phyloP scores from a whole-genome alignment of 768 basidiomycete species.

The Cytidiella melzeri region DNA sequence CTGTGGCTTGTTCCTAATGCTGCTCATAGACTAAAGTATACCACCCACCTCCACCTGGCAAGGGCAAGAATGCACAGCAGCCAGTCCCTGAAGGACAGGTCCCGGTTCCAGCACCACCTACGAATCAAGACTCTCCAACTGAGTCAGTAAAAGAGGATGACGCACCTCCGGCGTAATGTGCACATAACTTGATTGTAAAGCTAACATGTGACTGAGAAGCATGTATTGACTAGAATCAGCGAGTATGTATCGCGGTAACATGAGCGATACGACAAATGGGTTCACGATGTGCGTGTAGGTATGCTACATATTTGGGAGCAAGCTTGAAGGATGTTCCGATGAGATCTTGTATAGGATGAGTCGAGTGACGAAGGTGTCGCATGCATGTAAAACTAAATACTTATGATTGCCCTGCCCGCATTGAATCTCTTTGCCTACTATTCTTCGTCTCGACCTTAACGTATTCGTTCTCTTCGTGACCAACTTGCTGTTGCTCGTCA shows the following conservation, averaged over 20 bases:
- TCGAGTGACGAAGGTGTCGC: neutral
- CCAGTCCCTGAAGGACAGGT: slow-evolving; percentile 15
- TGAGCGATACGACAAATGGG: too few species aligned
- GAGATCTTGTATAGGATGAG: neutral
- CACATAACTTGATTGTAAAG: too few species aligned
- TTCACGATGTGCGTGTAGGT: neutral
- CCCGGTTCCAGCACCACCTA: slow-evolving; percentile 3
- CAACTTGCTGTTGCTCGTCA: slow-evolving; percentile 23
- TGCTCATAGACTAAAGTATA: slow-evolving; percentile 64
- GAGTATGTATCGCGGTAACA: too few species aligned
- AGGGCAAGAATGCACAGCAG: slow-evolving; percentile 50
- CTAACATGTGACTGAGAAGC: too few species aligned
- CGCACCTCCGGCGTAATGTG: neutral
- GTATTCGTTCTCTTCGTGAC: slow-evolving; percentile 67
- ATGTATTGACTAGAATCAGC: too few species aligned
- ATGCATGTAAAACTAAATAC: neutral
- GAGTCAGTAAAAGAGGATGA: slow-evolving; percentile 1
- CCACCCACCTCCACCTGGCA: slow-evolving; percentile 79
- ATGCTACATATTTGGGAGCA: neutral
- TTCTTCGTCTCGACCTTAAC: slow-evolving; percentile 74
- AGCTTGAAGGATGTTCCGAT: neutral
- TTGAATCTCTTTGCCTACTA: slow-evolving; percentile 42
- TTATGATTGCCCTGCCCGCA: slow-evolving; percentile 3
- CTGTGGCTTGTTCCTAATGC: neutral
- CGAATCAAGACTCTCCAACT: neutral